These are phyloP conservation scores for Metschnikowia lunata DNA, from an alignment of 805 yeast genomes.

Conservation along the genomic window DNA sequence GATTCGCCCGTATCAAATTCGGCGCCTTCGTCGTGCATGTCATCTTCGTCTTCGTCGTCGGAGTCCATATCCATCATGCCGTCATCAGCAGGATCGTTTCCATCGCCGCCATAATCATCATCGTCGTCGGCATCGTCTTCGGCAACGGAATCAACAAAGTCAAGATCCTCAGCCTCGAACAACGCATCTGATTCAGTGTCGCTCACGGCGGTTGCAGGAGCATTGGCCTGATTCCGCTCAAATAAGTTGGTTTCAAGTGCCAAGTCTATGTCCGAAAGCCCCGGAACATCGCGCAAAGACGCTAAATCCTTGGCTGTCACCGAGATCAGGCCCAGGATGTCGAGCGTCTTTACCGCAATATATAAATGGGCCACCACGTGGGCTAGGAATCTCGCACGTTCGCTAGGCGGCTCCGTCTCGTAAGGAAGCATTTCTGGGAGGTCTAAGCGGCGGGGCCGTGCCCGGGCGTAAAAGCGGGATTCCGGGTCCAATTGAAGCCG, in stretches of 20 bases:
- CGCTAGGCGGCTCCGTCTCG: slow-evolving; percentile 59
- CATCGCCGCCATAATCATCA: slow-evolving; percentile 21
- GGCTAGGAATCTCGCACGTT: slow-evolving; percentile 67
- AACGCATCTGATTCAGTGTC: background rate
- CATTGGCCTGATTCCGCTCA: slow-evolving; percentile 23
- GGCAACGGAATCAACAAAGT: slow-evolving; percentile 3
- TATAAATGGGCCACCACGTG: slow-evolving; percentile 79
- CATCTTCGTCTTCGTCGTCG: slow-evolving; percentile 39
- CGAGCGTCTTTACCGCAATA: slow-evolving; percentile 70
- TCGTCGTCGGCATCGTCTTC: slow-evolving; percentile 16
- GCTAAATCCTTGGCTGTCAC: slow-evolving; percentile 68
- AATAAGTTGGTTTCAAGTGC: slow-evolving; percentile 53
- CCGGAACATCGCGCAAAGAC: slow-evolving; percentile 27
- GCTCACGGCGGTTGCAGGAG: slow-evolving; percentile 16
- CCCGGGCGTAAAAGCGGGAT: slow-evolving; percentile 36
- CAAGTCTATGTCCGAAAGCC: slow-evolving; percentile 38
- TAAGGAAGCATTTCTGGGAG: slow-evolving; percentile 62
- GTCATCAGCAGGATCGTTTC: slow-evolving; percentile 13
- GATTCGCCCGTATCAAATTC: slow-evolving; percentile 30
- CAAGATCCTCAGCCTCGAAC: slow-evolving; percentile 25
- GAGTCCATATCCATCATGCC: slow-evolving; percentile 35
- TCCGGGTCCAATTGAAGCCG: slow-evolving; percentile 29
- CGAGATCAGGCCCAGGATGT: slow-evolving; percentile 64
- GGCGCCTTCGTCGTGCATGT: slow-evolving; percentile 34
- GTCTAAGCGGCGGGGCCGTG: slow-evolving; percentile 38